Base-by-base conservation (phyloP, 2,329 filamentous ascomycete species). In the Gyromitra esculenta region DNA sequence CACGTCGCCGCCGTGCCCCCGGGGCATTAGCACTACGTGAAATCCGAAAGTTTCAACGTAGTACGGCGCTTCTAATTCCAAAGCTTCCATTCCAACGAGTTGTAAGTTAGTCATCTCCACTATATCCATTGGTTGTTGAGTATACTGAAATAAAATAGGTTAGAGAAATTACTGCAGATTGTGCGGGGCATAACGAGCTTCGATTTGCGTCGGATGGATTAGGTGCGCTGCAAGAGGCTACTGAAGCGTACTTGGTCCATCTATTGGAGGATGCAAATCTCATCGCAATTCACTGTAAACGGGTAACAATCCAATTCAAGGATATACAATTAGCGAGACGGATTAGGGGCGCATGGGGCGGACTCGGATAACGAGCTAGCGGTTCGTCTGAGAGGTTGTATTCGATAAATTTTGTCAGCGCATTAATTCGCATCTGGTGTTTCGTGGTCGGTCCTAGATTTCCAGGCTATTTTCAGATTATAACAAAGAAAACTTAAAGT, bases 261-360 rank as follows among this genome's bases (percentile, higher is more conserved):
- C 86, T 97, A 13, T 97, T 97, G 82, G 94, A 97, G 83, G 93
- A 96, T 84, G 92, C 92, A 79, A 97, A 97, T 85, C 88, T 97
- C 45, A 97, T 94, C 85, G 95, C 95, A 79, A 94, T 98, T 81
- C 95, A 97, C 85, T 94, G 94, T 78, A 97, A 97, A 86, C 88
- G 95, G 83, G 94, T 97, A 68, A 98, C 95, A 50, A 97, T 97
- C 81, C 94, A 96, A 92, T 93, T 95, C 84, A 97, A 97, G 85
- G 95, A 98, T 84, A 97, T 98, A 81, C 94, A 97, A 85, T 88
- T 98, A 77, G 95, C 95, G 21, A 86, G 92, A 81, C 86, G 92
- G 79, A 93, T 94, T 85, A 87, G 92, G 65, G 92, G 92, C 11
- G 88, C 90, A 54, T 94, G 91, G 91, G 92, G 90, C 56, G 91